These are phyloP conservation scores for Gyromitra esculenta DNA, from an alignment of 2,329 filamentous ascomycete genomes.

Conservation along the genomic window DNA sequence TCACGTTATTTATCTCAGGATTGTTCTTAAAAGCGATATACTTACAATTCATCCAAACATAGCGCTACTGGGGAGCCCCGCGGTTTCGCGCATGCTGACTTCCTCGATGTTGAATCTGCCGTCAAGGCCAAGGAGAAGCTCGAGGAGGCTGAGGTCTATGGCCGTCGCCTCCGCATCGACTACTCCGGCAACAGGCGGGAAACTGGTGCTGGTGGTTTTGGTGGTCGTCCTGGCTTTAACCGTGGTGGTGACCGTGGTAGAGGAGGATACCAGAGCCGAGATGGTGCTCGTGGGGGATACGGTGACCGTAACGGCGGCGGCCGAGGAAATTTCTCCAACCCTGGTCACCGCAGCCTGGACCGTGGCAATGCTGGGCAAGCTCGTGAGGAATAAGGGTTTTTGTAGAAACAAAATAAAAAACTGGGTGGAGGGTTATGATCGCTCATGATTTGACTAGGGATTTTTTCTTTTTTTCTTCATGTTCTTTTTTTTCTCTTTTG, in stretches of 20 bases:
- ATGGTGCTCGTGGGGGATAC: slow-evolving; percentile 22
- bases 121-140: slow-evolving; percentile 69
- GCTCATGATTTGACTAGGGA: slow-evolving; percentile 43
- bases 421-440: slow-evolving; percentile 32
- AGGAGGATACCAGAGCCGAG: slow-evolving; percentile 25
- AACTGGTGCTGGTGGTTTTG: slow-evolving; percentile 6
- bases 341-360: slow-evolving; percentile 27
- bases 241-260: slow-evolving; percentile 15
- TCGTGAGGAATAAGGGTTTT: slow-evolving; percentile 16
- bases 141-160: slow-evolving; percentile 69
- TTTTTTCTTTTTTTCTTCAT: slow-evolving; percentile 45
- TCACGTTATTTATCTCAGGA: not conserved
- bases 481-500: slow-evolving; percentile 30
- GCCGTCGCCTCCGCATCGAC: slow-evolving; percentile 73
- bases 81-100: slow-evolving; percentile 87
- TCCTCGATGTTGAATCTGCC: slow-evolving; percentile 74
- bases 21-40: slow-evolving; percentile 9
- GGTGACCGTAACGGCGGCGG: slow-evolving; percentile 1
- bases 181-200: slow-evolving; percentile 63
- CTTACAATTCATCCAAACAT: slow-evolving; percentile 62
- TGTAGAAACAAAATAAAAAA: slow-evolving; percentile 30
- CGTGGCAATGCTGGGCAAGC: not conserved
- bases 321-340: not conserved
- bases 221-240: slow-evolving; percentile 3
- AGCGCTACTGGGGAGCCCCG: slow-evolving; percentile 75